Evolutionary conservation across 768 basidiomycete species (phyloP), one percentile per base, ranked within the genome.

Genomic region (Epithele typhae): DNA sequence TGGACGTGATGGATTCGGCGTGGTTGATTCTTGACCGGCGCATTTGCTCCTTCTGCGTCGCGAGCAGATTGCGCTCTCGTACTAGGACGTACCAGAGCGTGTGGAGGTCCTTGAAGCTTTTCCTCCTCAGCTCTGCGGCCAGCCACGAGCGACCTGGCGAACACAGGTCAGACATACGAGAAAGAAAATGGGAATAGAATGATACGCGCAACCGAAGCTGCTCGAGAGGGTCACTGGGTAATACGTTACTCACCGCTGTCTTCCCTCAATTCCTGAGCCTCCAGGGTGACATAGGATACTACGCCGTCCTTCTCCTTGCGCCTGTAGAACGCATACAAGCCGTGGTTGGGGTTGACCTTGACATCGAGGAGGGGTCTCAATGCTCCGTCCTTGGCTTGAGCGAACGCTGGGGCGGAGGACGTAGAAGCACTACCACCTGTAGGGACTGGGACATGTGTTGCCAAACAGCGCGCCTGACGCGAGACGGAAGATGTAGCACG

Each of bases 91-190:
- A 97, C 95, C 96, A 99, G 30, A 99, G 74, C 8, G 83, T 87
- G 65, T 99, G 96, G 52, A 99, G 70, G 61, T 98, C 94, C 49
- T 80, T 78, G 72, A 98, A 98, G 53, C 82, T 88, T 67, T 97
- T 97, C 43, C 84, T 72, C 30, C 96, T 77, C 37, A 99, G 75
- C 60, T 98, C 96, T 9, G 79, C 73, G 6, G 92, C 84, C 43
- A 69, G 76, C 94, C 94, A 98, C 21, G 88, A 72, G 43, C 95
- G 81, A 33, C 93, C 95, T 48, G 50, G 17, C 10, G 22, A 8
- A 12, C 48, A 25, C 23, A 36, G 30, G 37, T 32, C 27, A 54
- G 33, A 37, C 43, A 33, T 42, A 25, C 43, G 27, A 40, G 40
- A 6, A 8, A 25, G 15, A 42, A 30, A 12, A 12, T 22, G 15